A percentile compares a stretch with the other conserved stretches of the same genome.
These are phyloP conservation scores for Dactylellina haptotyla DNA, from an alignment of 2,329 filamentous ascomycete genomes.

Conservation along the genomic window DNA sequence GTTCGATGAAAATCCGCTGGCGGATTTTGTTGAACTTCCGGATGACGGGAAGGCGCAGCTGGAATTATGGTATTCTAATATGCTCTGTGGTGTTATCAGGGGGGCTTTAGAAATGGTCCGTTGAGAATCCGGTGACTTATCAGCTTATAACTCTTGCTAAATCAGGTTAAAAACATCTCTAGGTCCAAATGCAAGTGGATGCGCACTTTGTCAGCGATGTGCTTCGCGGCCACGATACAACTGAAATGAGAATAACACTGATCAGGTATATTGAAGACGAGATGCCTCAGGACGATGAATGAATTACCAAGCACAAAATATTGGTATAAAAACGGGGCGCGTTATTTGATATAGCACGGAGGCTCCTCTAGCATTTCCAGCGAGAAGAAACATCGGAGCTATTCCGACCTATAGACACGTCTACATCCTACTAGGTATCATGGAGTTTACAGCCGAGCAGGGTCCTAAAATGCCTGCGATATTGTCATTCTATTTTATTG, in stretches of 20 bases:
- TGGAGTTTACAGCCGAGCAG: too few species aligned
- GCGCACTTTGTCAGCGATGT: slow-evolving; percentile 96
- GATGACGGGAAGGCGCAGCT: slow-evolving; percentile 96
- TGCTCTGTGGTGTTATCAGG: slow-evolving; percentile 89
- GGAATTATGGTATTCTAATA: slow-evolving; percentile 98
- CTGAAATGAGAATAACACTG: slow-evolving; percentile 93
- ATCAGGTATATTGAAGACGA: slow-evolving; percentile 97
- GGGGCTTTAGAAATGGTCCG: slow-evolving; percentile 93
- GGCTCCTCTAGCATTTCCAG: too few species aligned
- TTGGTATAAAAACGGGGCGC: too few species aligned
- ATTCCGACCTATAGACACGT: too few species aligned
- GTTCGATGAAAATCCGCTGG: slow-evolving; percentile 95
- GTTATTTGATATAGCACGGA: too few species aligned
- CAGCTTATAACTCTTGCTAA: neutral
- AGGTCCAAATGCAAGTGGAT: slow-evolving; percentile 95
- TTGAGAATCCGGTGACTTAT: slow-evolving; percentile 14
- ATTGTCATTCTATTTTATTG: too few species aligned
- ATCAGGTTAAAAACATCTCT: neutral
- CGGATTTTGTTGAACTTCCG: slow-evolving; percentile 96
- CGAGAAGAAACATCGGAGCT: too few species aligned
- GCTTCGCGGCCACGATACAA: slow-evolving; percentile 90
- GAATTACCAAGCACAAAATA: slow-evolving; percentile 58
- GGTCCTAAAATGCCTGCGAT: too few species aligned
- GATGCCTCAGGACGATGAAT: slow-evolving; percentile 95
- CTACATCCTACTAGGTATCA: too few species aligned